phyloP scores from a whole-genome alignment of 257 asterid species.

The Solanum tacnaense region DNA sequence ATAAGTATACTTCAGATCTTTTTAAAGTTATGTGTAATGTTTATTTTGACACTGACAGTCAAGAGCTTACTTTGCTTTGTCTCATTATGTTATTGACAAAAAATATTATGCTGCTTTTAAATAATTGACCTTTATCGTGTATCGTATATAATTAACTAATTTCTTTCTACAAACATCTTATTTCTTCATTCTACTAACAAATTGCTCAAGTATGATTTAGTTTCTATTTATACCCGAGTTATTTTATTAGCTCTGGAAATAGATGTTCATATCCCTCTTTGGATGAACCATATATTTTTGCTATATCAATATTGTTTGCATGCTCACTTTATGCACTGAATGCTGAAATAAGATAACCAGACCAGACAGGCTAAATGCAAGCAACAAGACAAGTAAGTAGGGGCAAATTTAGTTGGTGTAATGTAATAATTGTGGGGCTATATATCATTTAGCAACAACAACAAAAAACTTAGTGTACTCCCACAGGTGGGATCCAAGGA shows the following conservation, averaged over 20 bases:
- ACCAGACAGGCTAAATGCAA: neutral
- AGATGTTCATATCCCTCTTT: neutral
- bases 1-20: neutral
- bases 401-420: neutral
- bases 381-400: neutral
- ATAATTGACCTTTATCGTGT: neutral
- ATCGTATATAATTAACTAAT: neutral
- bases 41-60: neutral
- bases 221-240: neutral
- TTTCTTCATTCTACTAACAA: neutral
- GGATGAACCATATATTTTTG: neutral
- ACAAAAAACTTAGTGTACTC: too few species aligned
- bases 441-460: neutral
- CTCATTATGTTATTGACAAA: neutral
- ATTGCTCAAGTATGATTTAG: neutral
- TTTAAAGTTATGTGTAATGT: neutral
- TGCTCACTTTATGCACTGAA: neutral
- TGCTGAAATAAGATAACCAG: neutral
- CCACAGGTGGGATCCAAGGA: neutral
- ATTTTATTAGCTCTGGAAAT: slow-evolving; percentile 17
- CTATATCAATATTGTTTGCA: neutral
- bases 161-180: neutral
- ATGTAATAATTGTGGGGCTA: neutral
- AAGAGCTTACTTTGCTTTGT: neutral
- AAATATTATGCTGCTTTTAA: neutral